These are phyloP conservation scores for Tylopilus subfusipes DNA, from an alignment of 768 basidiomycete genomes.

Conservation along the genomic window DNA sequence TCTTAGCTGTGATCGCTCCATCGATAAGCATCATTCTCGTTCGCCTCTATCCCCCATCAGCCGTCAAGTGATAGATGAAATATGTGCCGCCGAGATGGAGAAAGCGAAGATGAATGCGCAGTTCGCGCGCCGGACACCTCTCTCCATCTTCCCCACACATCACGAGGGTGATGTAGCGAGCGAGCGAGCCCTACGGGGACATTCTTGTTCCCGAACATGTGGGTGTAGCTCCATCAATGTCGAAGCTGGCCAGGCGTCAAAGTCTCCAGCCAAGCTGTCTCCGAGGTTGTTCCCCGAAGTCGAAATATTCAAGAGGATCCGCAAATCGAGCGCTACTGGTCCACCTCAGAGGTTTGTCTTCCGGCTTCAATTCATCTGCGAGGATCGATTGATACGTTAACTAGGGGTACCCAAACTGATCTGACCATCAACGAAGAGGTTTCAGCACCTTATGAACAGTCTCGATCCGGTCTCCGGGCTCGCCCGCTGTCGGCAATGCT, in stretches of 20 bases:
- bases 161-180: background rate
- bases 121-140: background rate
- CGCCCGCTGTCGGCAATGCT: background rate
- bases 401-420: background rate
- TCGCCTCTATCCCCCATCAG: conserved; percentile 21
- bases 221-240: background rate
- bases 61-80: conserved; percentile 17
- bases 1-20: conserved; percentile 1
- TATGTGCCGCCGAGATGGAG: conserved; percentile 6
- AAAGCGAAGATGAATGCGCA: background rate
- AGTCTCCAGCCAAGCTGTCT: background rate
- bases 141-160: background rate
- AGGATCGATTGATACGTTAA: background rate
- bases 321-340: background rate
- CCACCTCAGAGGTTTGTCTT: conserved; percentile 13
- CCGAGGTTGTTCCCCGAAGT: background rate
- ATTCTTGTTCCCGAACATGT: background rate
- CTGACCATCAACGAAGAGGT: background rate
- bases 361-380: background rate
- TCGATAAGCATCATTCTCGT: background rate
- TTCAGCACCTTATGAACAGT: background rate
- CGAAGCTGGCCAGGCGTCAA: background rate
- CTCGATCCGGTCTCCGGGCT: background rate
- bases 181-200: background rate
- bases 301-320: background rate